A percentile compares a stretch with the other conserved stretches of the same genome.
Conservation (phyloP, 352 stramenopile species). For the Phytopythium aichiense region DNA sequence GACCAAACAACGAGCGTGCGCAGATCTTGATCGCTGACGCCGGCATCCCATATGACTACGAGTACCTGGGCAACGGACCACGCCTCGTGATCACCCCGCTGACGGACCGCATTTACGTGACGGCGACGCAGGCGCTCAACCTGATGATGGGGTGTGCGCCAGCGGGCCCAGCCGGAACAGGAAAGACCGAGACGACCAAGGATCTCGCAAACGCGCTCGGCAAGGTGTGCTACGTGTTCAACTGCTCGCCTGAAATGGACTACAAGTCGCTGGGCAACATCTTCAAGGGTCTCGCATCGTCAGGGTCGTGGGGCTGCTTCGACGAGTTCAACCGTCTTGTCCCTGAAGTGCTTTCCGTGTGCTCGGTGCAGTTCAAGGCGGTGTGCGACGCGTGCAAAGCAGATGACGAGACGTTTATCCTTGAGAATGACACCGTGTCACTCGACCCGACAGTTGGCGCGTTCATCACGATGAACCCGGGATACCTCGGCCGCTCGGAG, state of each 20-base stretch:
- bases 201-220: constrained; percentile 93
- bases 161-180: constrained; percentile 83
- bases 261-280: constrained; percentile 96
- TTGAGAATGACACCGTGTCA: constrained; percentile 92
- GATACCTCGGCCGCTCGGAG: constrained; percentile 93
- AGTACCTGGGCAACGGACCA: constrained; percentile 95
- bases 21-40: constrained; percentile 92
- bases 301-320: constrained; percentile 95
- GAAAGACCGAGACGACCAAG: constrained; percentile 96
- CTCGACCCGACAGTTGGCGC: constrained; percentile 91
- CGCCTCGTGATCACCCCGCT: constrained; percentile 94
- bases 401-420: constrained; percentile 91
- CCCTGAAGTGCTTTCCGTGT: constrained; percentile 92
- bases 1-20: constrained; percentile 67
- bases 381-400: constrained; percentile 95
- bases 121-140: constrained; percentile 93
- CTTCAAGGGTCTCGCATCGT: constrained; percentile 95
- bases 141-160: constrained; percentile 86
- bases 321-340: constrained; percentile 96
- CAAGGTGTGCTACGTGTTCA: constrained; percentile 96
- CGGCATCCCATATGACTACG: constrained; percentile 95
- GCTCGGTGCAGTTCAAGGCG: constrained; percentile 94
- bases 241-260: constrained; percentile 96
- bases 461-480: constrained; percentile 98
- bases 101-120: constrained; percentile 97